phyloP scores from a whole-genome alignment of 768 basidiomycete species.

The Suillus sp. region DNA sequence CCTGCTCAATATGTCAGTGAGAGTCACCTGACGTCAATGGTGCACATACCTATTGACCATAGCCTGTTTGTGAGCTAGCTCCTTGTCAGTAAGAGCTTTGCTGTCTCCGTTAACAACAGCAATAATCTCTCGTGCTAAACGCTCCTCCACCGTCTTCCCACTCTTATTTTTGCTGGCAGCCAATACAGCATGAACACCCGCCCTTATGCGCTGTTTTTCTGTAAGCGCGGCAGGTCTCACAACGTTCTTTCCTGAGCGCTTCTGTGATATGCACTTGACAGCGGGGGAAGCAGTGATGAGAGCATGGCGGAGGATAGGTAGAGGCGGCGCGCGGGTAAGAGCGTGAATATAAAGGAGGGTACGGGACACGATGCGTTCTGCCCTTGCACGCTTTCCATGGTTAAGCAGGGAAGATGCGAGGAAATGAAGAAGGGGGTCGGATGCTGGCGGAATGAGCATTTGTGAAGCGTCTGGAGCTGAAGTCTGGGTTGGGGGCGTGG shows the following conservation, averaged over 20 bases:
- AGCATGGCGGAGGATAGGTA: conserved; percentile 78
- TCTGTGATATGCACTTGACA: conserved; percentile 60
- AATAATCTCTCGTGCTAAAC: conserved; percentile 80
- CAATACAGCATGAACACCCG: conserved; percentile 73
- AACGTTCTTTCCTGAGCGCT: conserved; percentile 65
- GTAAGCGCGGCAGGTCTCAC: conserved; percentile 70
- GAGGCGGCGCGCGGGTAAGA: conserved; percentile 73
- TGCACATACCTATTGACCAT: conserved; percentile 73
- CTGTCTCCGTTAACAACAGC: conserved; percentile 65
- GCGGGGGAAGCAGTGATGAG: conserved; percentile 70
- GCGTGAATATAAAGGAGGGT: conserved; percentile 74
- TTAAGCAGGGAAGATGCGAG: conserved; percentile 62
- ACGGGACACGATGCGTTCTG: conserved; percentile 55
- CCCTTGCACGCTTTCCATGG: conserved; percentile 66
- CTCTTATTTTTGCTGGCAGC: conserved; percentile 56
- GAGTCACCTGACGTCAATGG: conserved; percentile 2
- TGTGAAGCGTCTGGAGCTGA: conserved; percentile 4
- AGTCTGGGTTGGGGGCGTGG: not conserved
- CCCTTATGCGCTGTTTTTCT: conserved; percentile 77
- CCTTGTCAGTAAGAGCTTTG: conserved; percentile 60
- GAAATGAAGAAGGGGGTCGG: conserved; percentile 74
- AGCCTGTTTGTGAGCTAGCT: conserved; percentile 63
- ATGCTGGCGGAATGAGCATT: conserved; percentile 68
- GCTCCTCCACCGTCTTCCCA: conserved; percentile 61
- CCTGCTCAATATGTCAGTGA: conserved; percentile 18